Base-by-base conservation (phyloP, 805 yeast species). In the Zygosaccharomyces gambellarensis region DNA sequence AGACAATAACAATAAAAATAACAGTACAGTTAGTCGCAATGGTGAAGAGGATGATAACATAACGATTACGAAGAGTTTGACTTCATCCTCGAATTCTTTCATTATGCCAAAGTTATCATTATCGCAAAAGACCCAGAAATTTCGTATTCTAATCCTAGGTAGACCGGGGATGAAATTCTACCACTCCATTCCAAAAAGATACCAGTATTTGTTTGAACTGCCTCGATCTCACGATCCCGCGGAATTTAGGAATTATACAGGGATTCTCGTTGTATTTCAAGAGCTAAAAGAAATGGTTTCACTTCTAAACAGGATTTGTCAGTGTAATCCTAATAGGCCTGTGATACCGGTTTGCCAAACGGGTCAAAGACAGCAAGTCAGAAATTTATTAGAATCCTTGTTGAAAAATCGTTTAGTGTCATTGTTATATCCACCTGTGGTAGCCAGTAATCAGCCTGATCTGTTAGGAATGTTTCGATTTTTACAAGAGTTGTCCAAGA, bases 81-180 rank as follows among this genome's bases (percentile, higher is more conserved):
- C 61, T 4, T 56, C 62, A n/a, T 62, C 68, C 4, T 52, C 55
- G 7, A 61, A 56, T 38, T 62, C 65, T n/a, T 65, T 65, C 46
- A 60, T 66, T 10, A 66, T 66, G 69, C 69, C 69, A 11, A 65
- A 57, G 47, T 43, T 65, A 21, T 62, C 69, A 1, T 38, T 60
- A 12, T 48, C 56, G 8, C 57, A 57, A 32, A 55, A 48, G 43
- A 39, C 44, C 38, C 59, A 55, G 54, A 56, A 50, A 45, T 59
- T 59, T 36, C 54, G 56, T 41, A 56, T 59, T 23, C 46, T 63
- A 10, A 54, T 64, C 22, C 49, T 64, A n/a, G 68, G 68, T 5
- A 59, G 60, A 47, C 54, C 60, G 4, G 63, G 62, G 4, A 43
- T 45, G 39, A 53, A 55, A 21, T 63, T 63, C 39, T 63, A 56